Base-by-base conservation (phyloP, 805 yeast species). In the Yamadazyma akitaensis region DNA sequence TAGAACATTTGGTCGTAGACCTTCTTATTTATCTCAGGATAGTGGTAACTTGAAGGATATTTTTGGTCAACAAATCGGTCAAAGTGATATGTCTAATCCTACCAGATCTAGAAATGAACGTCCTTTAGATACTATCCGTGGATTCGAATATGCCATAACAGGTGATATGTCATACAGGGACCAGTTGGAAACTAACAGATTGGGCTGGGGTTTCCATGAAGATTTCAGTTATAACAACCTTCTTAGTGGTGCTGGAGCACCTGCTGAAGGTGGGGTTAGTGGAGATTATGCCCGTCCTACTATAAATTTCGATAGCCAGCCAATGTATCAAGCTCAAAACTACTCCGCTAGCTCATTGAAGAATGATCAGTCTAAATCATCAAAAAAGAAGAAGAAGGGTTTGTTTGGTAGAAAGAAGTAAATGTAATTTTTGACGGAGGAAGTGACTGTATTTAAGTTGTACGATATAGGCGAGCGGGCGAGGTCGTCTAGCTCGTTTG, bases 81-180 rank as follows among this genome's bases (percentile, higher is more conserved):
- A 80, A 53, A 87, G 95, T 7, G 99, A 94, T 63, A 75, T 85
- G 55, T 88, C 96, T 33, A 94, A 94, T 62, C 99, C 99, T 25
- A 84, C 97, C 6, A 79, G 99, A 59, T 70, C 86, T 17, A 80
- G 99, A 66, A 92, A 91, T 64, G 99, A 94, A 68, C 81, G 99
- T 59, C 99, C 99, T 3, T 72, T 94, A 58, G 99, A 95, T 65
- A 94, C 99, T 2, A 91, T 94, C 59, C 77, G 98, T 57, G 77
- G 88, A 5, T 94, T 94, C 67, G 98, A 94, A 72, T 94, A 85
- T 62, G 84, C 97, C 33, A 90, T 94, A 53, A 88, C 96, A 6
- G 96, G 96, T 43, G 99, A 94, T 65, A 69, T 76, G 48, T 66
- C 79, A 11, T 85, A 87, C 72, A 81, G 84, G 44, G 94, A 88